These are phyloP conservation scores for Raphidocelis subcapitata DNA, from an alignment of 139 green algal genomes.

Conservation along the genomic window DNA sequence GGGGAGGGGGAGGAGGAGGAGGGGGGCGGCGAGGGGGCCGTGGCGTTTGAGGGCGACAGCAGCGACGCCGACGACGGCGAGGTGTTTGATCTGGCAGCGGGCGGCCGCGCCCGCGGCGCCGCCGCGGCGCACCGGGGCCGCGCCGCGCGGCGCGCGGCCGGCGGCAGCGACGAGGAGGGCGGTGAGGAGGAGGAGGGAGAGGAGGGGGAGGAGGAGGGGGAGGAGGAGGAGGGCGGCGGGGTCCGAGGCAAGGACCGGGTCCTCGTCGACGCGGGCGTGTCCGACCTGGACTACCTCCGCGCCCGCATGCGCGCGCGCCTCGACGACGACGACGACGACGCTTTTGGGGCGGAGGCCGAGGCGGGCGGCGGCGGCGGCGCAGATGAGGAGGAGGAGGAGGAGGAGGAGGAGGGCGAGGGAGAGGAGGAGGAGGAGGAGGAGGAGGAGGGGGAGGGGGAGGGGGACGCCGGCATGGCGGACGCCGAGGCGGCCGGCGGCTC, in stretches of 20 bases:
- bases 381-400: constrained; percentile 1
- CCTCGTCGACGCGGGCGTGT: constrained; percentile 57
- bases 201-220: constrained; percentile 22
- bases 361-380: constrained; percentile 20
- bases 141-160: neutral
- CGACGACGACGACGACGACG: constrained; percentile 58
- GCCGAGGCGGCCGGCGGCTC: neutral
- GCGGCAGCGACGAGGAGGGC: constrained; percentile 2
- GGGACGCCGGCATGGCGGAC: constrained; percentile 6
- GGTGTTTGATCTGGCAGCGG: constrained; percentile 32
- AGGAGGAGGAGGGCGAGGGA: neutral
- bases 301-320: constrained; percentile 60
- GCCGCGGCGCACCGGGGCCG: neutral
- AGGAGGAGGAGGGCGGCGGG: constrained; percentile 14
- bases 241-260: constrained; percentile 4
- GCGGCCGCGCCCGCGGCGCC: neutral
- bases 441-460: constrained; percentile 14
- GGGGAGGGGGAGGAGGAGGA: constrained; percentile 35
- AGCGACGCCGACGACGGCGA: constrained; percentile 15
- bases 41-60: neutral
- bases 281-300: constrained; percentile 87
- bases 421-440: neutral
- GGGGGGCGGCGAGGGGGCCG: constrained; percentile 37
- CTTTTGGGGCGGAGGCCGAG: constrained; percentile 20
- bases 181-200: neutral